Conservation (phyloP, 768 basidiomycete genomes). For the Suillus subaureus region DNA sequence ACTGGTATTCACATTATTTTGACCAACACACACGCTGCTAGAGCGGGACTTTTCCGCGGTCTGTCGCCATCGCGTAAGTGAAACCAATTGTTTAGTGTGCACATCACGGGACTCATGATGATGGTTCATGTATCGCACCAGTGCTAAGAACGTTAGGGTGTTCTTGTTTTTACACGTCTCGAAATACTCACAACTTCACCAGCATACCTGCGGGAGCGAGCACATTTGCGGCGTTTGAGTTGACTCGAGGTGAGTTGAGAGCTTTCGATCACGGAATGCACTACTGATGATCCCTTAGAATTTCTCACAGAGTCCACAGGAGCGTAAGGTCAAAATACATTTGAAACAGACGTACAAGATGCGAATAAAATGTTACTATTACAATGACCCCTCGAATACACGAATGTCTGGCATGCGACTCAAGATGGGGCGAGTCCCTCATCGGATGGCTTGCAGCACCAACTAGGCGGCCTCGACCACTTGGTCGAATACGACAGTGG, state of each 20-base stretch:
- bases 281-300: neutral
- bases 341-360: neutral
- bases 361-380: constrained; percentile 2
- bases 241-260: constrained; percentile 64
- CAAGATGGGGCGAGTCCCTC: neutral
- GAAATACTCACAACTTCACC: constrained; percentile 12
- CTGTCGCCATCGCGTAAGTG: constrained; percentile 74
- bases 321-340: neutral
- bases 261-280: neutral
- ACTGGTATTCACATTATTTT: neutral
- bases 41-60: constrained; percentile 70
- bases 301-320: constrained; percentile 2
- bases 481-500: constrained; percentile 34
- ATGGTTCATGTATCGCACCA: constrained; percentile 26
- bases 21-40: constrained; percentile 21
- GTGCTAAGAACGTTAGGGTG: constrained; percentile 61
- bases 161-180: neutral
- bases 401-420: neutral
- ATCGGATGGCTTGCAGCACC: neutral
- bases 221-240: constrained; percentile 88
- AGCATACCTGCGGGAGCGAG: constrained; percentile 91
- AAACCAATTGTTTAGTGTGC: neutral
- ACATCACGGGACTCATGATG: neutral
- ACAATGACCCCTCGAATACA: neutral
- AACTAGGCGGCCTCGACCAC: constrained; percentile 29